A percentile compares a stretch with the other conserved stretches of the same genome.
These are phyloP conservation scores for Yamadazyma trypodendri DNA, from an alignment of 1,139 yeast genomes.

Conservation along the genomic window DNA sequence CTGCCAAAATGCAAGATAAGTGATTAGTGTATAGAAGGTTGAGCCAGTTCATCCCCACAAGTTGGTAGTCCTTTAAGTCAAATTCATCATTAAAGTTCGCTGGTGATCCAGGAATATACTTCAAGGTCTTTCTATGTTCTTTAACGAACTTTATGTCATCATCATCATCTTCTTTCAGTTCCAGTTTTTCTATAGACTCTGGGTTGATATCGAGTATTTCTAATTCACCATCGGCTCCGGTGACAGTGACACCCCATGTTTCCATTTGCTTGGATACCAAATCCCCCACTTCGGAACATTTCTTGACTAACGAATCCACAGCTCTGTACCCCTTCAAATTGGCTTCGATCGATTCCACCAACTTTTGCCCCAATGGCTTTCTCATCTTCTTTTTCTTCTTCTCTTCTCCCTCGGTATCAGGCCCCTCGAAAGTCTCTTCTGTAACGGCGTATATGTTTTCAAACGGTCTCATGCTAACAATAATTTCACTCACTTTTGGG, in stretches of 20 bases:
- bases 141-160: constrained; percentile 29
- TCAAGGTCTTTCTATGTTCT: constrained; percentile 24
- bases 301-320: constrained; percentile 82
- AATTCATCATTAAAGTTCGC: constrained; percentile 58
- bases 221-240: constrained; percentile 58
- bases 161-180: constrained; percentile 29
- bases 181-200: too few relatives aligned
- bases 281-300: constrained; percentile 78
- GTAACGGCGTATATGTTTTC: constrained; percentile 55
- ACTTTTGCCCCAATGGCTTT: constrained; percentile 71
- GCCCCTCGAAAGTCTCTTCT: constrained; percentile 44
- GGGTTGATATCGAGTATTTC: constrained; percentile 47
- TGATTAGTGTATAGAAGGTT: constrained; percentile 71
- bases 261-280: constrained; percentile 69
- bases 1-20: constrained; percentile 91
- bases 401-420: constrained; percentile 13
- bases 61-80: constrained; percentile 82
- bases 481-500: constrained; percentile 61
- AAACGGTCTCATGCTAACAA: constrained; percentile 71
- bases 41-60: constrained; percentile 95
- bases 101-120: constrained; percentile 74
- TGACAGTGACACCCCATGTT: constrained; percentile 80
- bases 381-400: constrained; percentile 37
- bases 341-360: constrained; percentile 66
- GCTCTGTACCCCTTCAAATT: constrained; percentile 89